These are phyloP conservation scores for Mucor plumbeus DNA, from an alignment of 371 early-diverging fungal species.

Conservation along the genomic window DNA sequence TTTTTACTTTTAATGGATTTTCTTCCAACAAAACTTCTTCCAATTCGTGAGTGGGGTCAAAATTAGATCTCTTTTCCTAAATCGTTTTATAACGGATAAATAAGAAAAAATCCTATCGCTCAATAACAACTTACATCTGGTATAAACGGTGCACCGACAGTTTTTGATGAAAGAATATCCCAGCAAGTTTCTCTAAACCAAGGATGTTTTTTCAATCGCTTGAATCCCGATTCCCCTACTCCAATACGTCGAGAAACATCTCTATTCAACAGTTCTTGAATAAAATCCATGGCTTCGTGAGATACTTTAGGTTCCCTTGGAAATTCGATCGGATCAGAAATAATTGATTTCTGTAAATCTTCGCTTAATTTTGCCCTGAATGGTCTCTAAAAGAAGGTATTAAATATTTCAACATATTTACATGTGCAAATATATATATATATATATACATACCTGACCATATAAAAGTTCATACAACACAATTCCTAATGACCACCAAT, in stretches of 20 bases:
- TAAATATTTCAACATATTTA: neutral
- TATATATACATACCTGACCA: conserved; percentile 20
- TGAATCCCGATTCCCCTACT: conserved; percentile 53
- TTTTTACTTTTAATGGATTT: conserved; percentile 20
- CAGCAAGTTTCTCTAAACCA: conserved; percentile 66
- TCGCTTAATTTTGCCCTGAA: conserved; percentile 84
- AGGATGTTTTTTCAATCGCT: conserved; percentile 62
- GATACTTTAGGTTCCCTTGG: conserved; percentile 62
- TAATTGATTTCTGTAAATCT: conserved; percentile 67
- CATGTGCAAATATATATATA: too few species aligned
- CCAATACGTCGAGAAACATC: conserved; percentile 65
- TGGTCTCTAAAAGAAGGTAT: conserved; percentile 63
- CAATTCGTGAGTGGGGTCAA: conserved; percentile 95
- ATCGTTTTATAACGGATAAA: neutral
- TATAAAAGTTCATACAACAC: conserved; percentile 66
- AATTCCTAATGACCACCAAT: conserved; percentile 94
- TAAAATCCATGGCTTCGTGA: conserved; percentile 58
- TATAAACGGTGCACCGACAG: conserved; percentile 67
- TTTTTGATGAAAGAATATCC: conserved; percentile 59
- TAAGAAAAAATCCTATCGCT: neutral
- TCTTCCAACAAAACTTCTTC: conserved; percentile 90
- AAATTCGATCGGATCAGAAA: conserved; percentile 61
- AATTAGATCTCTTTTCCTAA: conserved; percentile 76
- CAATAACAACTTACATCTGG: conserved; percentile 56
- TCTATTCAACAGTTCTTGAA: conserved; percentile 61